Evolutionary conservation across 345 rosid genomes (phyloP), one percentile per base, ranked within the genome.

Genomic region (Mallotus nudiflorus): DNA sequence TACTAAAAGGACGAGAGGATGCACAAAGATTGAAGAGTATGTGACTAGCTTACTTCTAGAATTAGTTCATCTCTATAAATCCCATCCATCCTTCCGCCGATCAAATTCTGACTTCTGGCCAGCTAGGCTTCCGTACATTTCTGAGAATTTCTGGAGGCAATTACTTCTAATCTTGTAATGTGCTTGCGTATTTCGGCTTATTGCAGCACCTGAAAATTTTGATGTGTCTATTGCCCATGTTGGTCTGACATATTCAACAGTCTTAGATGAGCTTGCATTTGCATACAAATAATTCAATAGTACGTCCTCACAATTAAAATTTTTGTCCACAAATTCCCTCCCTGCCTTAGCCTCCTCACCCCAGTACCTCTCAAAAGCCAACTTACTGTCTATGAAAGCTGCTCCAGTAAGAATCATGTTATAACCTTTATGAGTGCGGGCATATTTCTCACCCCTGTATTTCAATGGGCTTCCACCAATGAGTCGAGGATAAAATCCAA

Each of bases 381-480:
- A 31, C 37, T 76, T 71, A 19, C 60, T 75, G 62, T 95, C 97
- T 14, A 92, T 77, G 69, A 92, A 95, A 18, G 98, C 99, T 46
- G 99, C 99, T 31, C 99, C 99, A 0, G 99, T 95, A 33, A 95
- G 91, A 66, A 95, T 86, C 93, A 95, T 81, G 59, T 95, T 95
- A 59, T 95, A 95, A 13, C 98, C 96, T 15, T 85, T 74, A 44
- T 84, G 91, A 19, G 22, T 71, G 35, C 98, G 82, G 12, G 97
- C 99, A 19, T 81, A 88, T 67, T 87, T 90, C 84, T 95, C 99
- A 0, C 85, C 91, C 29, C 84, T 82, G 60, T 95, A 95, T 71
- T 83, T 78, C 85, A 89, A 70, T 4, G 85, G 87, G 63, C 75
- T 85, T 14, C 85, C 83, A 44, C 81, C 77, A 4, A 81, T 80